A percentile compares a stretch with the other conserved stretches of the same genome.
Evolutionary conservation across 306 rosid species (phyloP).

Genomic region (Quercus variabilis): DNA sequence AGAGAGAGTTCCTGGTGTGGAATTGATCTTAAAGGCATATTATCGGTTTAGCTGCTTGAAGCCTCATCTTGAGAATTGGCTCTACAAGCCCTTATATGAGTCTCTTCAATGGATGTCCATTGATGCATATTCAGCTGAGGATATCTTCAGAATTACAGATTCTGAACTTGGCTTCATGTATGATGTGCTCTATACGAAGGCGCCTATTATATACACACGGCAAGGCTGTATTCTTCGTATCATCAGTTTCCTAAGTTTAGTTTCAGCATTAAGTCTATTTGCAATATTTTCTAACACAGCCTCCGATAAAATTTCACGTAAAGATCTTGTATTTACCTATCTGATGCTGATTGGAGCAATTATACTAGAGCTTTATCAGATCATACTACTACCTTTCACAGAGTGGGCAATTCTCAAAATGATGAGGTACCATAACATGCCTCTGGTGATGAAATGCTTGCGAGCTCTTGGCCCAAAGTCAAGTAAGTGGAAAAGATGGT

Average conservation of each 20-base stretch:
- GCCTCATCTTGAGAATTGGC: constrained; percentile 59
- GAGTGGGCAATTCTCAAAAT: constrained; percentile 58
- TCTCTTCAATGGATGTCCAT: constrained; percentile 36
- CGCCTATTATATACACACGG: constrained; percentile 46
- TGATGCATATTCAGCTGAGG: constrained; percentile 27
- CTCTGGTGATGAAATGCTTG: constrained; percentile 31
- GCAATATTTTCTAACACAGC: constrained; percentile 14
- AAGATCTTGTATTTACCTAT: constrained; percentile 29
- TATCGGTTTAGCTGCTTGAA: constrained; percentile 48
- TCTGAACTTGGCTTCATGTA: constrained; percentile 62
- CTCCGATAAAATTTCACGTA: constrained; percentile 5
- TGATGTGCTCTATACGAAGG: constrained; percentile 64
- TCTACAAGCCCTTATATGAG: constrained; percentile 43
- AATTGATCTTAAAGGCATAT: constrained; percentile 53
- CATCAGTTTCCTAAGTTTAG: constrained; percentile 34
- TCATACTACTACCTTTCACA: constrained; percentile 44
- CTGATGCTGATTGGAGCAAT: constrained; percentile 46
- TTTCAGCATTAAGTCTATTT: constrained; percentile 36
- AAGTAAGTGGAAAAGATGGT: constrained; percentile 57
- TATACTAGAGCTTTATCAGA: constrained; percentile 53
- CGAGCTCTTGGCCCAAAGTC: constrained; percentile 36
- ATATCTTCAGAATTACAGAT: constrained; percentile 49
- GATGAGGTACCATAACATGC: constrained; percentile 38
- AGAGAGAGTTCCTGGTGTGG: constrained; percentile 37
- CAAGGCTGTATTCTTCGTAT: constrained; percentile 48